Evolutionary conservation across 768 basidiomycete genomes (phyloP), one percentile per base, ranked within the genome.

Genomic region (Arthromyces matolae): DNA sequence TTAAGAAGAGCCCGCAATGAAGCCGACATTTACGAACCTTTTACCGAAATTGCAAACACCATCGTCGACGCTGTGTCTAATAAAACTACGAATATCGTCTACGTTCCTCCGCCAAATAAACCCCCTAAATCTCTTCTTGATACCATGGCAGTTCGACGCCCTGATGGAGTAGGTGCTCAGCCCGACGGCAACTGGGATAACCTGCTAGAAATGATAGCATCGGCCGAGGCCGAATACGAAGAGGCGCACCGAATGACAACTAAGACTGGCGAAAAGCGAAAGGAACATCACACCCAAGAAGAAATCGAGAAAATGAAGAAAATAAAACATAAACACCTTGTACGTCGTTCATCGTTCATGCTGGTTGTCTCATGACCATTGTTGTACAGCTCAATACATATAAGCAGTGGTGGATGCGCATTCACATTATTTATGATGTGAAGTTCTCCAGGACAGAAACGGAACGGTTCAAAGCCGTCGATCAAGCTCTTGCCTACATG

Each of bases 401-500:
- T 28, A 18, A 12, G 18, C 24, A 13, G 3, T 37, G 20, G 34
- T 46, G 45, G 34, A 12, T 23, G 25, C 23, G 31, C 5, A 27
- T 38, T 8, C 35, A 37, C 28, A 13, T 7, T 29, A 13, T 13
- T 29, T 29, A 29, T 13, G 28, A 29, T 7, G 13, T 29, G 8
- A 29, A 29, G 13, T 7, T 29, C 28, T 7, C 7, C 8, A 29
- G 7, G 28, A 29, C 28, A 29, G 28, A 29, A 29, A 13, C 7
- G 28, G 28, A 29, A 13, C 28, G 28, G 13, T 29, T 7, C 28
- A 7, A 13, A 10, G n/a, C 1, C 10, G 23, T 36, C 12, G 14
- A 5, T 7, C 52, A 53, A 42, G 3, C 44, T 4, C 45, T 46
- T 5, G 8, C 35, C 1, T 50, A 53, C 24, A 40, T 50, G 42